Evolutionary conservation across 2,329 filamentous ascomycete genomes (phyloP).

Genomic region (Rosellinia necatrix): DNA sequence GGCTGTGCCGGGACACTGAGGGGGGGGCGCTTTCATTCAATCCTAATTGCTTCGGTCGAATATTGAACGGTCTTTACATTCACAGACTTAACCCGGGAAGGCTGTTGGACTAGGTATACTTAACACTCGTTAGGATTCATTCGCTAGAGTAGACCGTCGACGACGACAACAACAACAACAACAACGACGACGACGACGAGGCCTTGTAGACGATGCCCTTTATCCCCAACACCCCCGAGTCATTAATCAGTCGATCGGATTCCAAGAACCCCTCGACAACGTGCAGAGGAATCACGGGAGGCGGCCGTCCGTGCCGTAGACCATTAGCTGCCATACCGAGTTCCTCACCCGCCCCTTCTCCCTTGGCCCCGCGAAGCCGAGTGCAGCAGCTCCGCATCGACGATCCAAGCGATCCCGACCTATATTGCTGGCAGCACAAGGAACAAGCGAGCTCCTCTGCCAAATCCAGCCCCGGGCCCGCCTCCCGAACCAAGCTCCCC

Average conservation of each 20-base stretch:
- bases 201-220: conserved; percentile 59
- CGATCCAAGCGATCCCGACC: conserved; percentile 61
- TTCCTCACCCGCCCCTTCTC: conserved; percentile 39
- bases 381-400: conserved; percentile 45
- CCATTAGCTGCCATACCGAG: conserved; percentile 58
- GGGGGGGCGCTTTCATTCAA: no score
- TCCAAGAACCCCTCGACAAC: conserved; percentile 83
- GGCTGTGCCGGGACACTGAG: conserved; percentile 12
- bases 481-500: conserved; percentile 53
- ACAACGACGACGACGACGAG: not conserved
- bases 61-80: not conserved
- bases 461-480: conserved; percentile 51
- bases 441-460: conserved; percentile 70
- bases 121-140: not conserved
- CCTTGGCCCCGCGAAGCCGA: conserved; percentile 34
- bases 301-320: conserved; percentile 82
- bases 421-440: conserved; percentile 95
- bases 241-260: conserved; percentile 76
- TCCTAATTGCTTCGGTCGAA: not conserved
- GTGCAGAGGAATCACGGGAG: conserved; percentile 84
- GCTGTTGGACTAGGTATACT: no score
- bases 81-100: no score
- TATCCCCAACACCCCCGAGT: conserved; percentile 78
- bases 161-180: not conserved
- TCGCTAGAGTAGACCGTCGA: not conserved